These are phyloP conservation scores for Paracamarosporium sp. DNA, from an alignment of 2,329 filamentous ascomycete genomes.

Conservation along the genomic window DNA sequence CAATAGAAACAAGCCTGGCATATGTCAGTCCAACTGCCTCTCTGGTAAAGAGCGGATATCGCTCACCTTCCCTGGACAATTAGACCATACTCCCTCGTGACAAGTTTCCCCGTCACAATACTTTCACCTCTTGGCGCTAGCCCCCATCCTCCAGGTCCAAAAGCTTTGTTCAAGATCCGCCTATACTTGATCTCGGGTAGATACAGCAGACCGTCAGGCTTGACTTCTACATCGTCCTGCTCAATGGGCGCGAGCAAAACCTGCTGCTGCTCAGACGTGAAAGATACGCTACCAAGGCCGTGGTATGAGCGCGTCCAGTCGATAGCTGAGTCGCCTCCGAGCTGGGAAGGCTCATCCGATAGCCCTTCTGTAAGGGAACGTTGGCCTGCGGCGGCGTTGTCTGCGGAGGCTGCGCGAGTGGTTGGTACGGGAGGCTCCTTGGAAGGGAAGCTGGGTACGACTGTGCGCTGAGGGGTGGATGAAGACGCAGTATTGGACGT, in stretches of 20 bases:
- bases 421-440: constrained; percentile 45
- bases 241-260: constrained; percentile 73
- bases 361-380: constrained; percentile 59
- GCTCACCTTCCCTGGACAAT: constrained; percentile 82
- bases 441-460: constrained; percentile 32
- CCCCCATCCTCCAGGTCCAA: constrained; percentile 96
- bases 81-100: constrained; percentile 92
- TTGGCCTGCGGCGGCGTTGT: constrained; percentile 27
- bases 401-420: constrained; percentile 33
- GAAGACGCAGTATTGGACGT: constrained; percentile 15
- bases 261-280: constrained; percentile 71
- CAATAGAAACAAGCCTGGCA: constrained; percentile 84
- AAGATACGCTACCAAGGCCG: constrained; percentile 74
- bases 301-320: constrained; percentile 89
- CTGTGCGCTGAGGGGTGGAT: constrained; percentile 31
- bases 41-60: background rate
- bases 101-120: constrained; percentile 78
- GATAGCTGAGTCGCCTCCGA: constrained; percentile 61
- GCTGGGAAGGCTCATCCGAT: constrained; percentile 55
- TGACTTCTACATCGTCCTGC: constrained; percentile 87
- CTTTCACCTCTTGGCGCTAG: constrained; percentile 86
- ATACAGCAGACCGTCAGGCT: constrained; percentile 96
- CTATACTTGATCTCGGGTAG: constrained; percentile 98
- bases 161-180: constrained; percentile 85
- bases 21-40: background rate